Conservation (phyloP, 805 yeast species). For the Candida glaebosa region DNA sequence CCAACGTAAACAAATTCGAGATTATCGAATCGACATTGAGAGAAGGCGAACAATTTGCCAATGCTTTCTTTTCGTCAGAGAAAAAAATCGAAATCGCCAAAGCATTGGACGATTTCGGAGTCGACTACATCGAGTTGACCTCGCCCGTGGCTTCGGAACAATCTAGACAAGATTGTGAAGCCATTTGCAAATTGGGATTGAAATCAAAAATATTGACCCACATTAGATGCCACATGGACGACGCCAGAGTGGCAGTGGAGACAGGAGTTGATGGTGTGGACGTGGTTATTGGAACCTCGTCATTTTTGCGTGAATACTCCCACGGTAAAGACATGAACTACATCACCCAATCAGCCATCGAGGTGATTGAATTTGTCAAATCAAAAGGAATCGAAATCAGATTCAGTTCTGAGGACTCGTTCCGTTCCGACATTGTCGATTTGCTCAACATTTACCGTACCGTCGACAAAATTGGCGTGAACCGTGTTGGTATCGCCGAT, state of each 20-base stretch:
- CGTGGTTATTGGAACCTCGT: slow-evolving; percentile 59
- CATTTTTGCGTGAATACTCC: slow-evolving; percentile 51
- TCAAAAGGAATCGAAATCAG: slow-evolving; percentile 58
- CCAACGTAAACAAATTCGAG: slow-evolving; percentile 52
- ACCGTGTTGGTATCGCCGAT: slow-evolving; percentile 63
- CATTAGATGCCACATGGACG: slow-evolving; percentile 61
- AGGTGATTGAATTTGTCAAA: slow-evolving; percentile 58
- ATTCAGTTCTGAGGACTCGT: slow-evolving; percentile 57
- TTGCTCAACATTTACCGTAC: slow-evolving; percentile 56
- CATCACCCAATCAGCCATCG: slow-evolving; percentile 54
- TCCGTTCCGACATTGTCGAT: slow-evolving; percentile 59
- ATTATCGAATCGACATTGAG: slow-evolving; percentile 56
- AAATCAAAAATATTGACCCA: slow-evolving; percentile 58
- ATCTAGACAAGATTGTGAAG: slow-evolving; percentile 54
- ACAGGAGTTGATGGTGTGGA: slow-evolving; percentile 64
- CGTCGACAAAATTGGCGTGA: slow-evolving; percentile 60
- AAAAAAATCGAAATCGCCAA: slow-evolving; percentile 57
- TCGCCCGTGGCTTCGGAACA: slow-evolving; percentile 61
- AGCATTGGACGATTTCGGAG: slow-evolving; percentile 60
- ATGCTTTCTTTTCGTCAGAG: slow-evolving; percentile 56
- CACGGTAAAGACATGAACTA: slow-evolving; percentile 62
- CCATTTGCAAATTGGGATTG: slow-evolving; percentile 56
- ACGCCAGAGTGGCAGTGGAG: slow-evolving; percentile 57
- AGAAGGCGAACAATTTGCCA: slow-evolving; percentile 65
- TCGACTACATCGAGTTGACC: slow-evolving; percentile 57